Evolutionary conservation across 768 basidiomycete genomes (phyloP), one percentile per base, ranked within the genome.

Genomic region (Panaeolus cyanescens): DNA sequence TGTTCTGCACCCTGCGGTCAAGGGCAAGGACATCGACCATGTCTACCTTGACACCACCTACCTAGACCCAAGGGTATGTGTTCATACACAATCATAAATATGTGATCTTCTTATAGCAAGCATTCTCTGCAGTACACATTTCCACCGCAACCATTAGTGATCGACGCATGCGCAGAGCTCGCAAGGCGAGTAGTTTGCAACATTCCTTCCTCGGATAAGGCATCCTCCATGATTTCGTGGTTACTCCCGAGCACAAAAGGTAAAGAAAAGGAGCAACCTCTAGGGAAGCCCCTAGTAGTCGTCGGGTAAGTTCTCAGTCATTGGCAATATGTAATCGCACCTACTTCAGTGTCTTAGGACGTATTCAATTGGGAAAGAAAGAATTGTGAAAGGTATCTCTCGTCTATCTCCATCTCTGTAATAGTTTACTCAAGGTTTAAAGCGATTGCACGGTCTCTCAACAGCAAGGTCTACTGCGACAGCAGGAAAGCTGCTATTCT

Each of bases 11-110:
- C 93, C 94, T 1, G 86, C 87, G 1, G 80, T 99, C 59, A 86
- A 84, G 61, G 90, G 88, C 32, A 96, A 95, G 68, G 78, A 77
- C 32, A 84, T 99, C 6, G 95, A 99, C 65, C 85, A 89, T 56
- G 85, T 95, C 34, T 99, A 99, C 72, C 81, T 99, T 28, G 97
- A 99, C 71, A 98, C 97, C 4, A 99, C 97, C 0, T 98, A 98
- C 74, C 79, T 98, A 19, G 90, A 96, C 69, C 91, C 95, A 0
- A 92, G 89, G 83, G 89, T 82, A 59, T 22, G 72, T 64, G 19
- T 32, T 25, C 34, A 28, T 30, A 15, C 60, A 28, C 31, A 34
- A n/a, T 36, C 10, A 25, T 37, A 8, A 39, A 8, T 42, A n/a
- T n/a, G n/a, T n/a, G n/a, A n/a, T n/a, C n/a, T n/a, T n/a, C n/a